phyloP scores from a whole-genome alignment of 192 early-diverging fungal genomes.

The Podila horticola region DNA sequence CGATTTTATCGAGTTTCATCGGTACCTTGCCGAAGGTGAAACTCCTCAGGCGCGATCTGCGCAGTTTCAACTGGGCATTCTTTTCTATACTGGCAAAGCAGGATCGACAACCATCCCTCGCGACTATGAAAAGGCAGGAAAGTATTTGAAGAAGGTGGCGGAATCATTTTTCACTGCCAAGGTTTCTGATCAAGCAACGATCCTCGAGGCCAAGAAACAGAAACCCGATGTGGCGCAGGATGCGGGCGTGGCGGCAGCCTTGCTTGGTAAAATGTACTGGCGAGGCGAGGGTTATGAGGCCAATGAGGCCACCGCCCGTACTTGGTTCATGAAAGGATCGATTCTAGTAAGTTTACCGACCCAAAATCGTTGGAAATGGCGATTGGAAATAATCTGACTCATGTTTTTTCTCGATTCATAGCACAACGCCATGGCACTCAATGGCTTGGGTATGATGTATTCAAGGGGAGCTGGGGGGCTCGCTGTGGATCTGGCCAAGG shows the following conservation, averaged over 20 bases:
- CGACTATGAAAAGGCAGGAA: slow-evolving; percentile 70
- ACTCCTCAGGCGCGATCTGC: slow-evolving; percentile 60
- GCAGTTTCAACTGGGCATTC: slow-evolving; percentile 76
- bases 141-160: slow-evolving; percentile 69
- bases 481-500: slow-evolving; percentile 61
- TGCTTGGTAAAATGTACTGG: slow-evolving; percentile 89
- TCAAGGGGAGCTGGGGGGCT: slow-evolving; percentile 68
- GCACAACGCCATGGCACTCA: slow-evolving; percentile 71
- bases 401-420: slow-evolving; percentile 12
- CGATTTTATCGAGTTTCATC: slow-evolving; percentile 85
- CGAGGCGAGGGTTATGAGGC: slow-evolving; percentile 85
- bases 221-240: slow-evolving; percentile 29
- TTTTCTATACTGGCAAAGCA: slow-evolving; percentile 82
- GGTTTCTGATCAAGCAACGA: slow-evolving; percentile 12
- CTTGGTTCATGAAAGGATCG: slow-evolving; percentile 84
- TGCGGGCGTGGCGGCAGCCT: slow-evolving; percentile 80
- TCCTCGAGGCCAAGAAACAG: slow-evolving; percentile 12
- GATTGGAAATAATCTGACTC: not conserved
- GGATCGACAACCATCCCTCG: slow-evolving; percentile 52
- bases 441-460: slow-evolving; percentile 88
- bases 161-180: slow-evolving; percentile 56
- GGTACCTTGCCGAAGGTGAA: slow-evolving; percentile 71
- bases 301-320: slow-evolving; percentile 69
- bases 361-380: too few relatives aligned
- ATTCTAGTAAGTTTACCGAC: slow-evolving; percentile 43